Base-by-base conservation (phyloP, 495 filamentous ascomycete genomes). In the Arthonia radiata region DNA sequence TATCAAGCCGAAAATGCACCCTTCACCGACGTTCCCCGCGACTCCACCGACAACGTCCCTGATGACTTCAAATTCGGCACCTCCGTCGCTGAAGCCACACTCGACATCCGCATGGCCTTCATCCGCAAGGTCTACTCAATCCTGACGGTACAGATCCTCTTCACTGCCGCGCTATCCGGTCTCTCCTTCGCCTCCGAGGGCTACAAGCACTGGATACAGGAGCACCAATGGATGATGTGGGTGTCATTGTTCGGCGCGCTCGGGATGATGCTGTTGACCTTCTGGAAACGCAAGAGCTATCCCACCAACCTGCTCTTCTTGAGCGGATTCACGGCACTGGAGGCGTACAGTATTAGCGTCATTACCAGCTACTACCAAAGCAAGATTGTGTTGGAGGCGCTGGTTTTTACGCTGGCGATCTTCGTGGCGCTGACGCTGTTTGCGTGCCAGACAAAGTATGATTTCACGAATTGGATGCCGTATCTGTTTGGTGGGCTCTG, bases 51-150 rank as follows among this genome's bases (percentile, higher is more conserved):
- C 44, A 71, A 80, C 37, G 44, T 97, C 24, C 86, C 86, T 3
- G 86, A 97, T 60, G 86, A 97, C 54, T 94, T 97, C 62, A 97
- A 91, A 71, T 94, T 83, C 41, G 81, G 81, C 24, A 81, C 78
- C 19, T 76, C 66, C 7, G 80, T 94, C 27, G 65, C 83, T 32
- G 89, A 93, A 53, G 89, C 72, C 22, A 89, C 81, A 6, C 56
- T 94, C 41, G 78, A 86, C 34, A 92, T 97, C 47, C 73, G 86
- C 33, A 90, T 93, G 68, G 75, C 82, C 54, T 97, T 99, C 50
- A 66, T 99, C 33, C 76, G 86, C 42, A 99, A 99, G 52, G 75
- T 80, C 31, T 81, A 83, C 48, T 57, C 71, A 13, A 83, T 83
- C 41, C 50, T 83, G 25, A 76, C 89, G 8, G 74, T 75, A 16